Evolutionary conservation across 352 stramenopile genomes (phyloP).

Genomic region (Phytophthora parvispora): DNA sequence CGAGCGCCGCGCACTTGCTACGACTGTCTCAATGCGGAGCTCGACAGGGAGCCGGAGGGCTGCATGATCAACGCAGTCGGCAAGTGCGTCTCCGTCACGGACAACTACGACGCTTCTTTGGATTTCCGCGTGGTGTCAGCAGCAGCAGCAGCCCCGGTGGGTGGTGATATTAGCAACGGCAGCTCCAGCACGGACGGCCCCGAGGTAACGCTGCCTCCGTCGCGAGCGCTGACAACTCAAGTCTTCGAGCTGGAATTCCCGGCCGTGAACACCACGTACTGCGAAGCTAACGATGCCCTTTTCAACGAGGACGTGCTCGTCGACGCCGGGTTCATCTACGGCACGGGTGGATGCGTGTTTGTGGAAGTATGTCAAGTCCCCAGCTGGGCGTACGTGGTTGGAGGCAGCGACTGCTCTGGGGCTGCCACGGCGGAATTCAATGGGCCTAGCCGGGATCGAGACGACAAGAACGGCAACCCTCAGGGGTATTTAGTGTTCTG

Average conservation of each 20-base stretch:
- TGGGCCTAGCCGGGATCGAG: neutral
- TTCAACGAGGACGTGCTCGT: constrained; percentile 10
- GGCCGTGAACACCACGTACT: constrained; percentile 54
- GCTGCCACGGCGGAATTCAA: neutral
- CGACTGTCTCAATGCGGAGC: constrained; percentile 45
- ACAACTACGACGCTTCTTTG: constrained; percentile 35
- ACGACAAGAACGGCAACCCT: constrained; percentile 1
- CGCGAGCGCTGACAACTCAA: neutral
- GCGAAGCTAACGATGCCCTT: constrained; percentile 30
- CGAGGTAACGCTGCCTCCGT: neutral
- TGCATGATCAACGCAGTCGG: constrained; percentile 41
- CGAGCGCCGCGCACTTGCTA: constrained; percentile 45
- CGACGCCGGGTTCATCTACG: constrained; percentile 26
- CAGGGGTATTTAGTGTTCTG: constrained; percentile 35
- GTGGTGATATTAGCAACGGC: constrained; percentile 2
- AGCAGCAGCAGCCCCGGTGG: neutral
- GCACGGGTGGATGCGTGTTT: constrained; percentile 39
- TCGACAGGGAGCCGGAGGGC: constrained; percentile 29
- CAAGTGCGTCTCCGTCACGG: constrained; percentile 30
- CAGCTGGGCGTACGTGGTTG: constrained; percentile 27
- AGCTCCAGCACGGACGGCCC: neutral
- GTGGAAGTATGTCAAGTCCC: constrained; percentile 37
- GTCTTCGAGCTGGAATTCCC: constrained; percentile 30
- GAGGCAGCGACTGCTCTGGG: constrained; percentile 31
- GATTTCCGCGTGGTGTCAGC: constrained; percentile 32